These are phyloP conservation scores for Yamagishiella unicocca DNA, from an alignment of 139 green algal species.

Conservation along the genomic window DNA sequence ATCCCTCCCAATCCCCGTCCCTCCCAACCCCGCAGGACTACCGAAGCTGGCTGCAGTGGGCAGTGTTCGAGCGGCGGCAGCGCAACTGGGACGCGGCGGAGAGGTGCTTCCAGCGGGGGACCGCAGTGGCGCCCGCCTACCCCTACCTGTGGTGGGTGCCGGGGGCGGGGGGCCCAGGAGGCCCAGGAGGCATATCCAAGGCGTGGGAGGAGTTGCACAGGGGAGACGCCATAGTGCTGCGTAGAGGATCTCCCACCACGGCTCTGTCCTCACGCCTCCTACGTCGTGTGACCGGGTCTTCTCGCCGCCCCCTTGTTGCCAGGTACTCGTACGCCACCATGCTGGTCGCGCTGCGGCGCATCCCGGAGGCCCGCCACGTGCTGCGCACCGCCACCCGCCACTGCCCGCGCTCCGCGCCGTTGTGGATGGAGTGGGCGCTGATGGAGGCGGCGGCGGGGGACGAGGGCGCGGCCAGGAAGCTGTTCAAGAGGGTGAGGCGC, in stretches of 20 bases:
- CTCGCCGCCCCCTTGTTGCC: not conserved
- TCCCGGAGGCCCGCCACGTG: conserved; percentile 52
- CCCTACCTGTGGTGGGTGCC: conserved; percentile 76
- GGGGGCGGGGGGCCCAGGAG: too few species aligned
- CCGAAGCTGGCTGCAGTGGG: conserved; percentile 79
- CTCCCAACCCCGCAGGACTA: conserved; percentile 60
- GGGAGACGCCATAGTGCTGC: too few species aligned
- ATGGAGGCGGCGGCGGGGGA: conserved; percentile 69
- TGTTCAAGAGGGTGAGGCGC: conserved; percentile 58
- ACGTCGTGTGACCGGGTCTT: too few species aligned
- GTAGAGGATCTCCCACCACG: too few species aligned
- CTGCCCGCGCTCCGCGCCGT: conserved; percentile 72
- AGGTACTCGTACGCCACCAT: conserved; percentile 61
- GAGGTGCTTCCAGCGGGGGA: conserved; percentile 68
- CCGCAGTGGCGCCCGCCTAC: conserved; percentile 68
- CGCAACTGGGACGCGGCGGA: conserved; percentile 54
- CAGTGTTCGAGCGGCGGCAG: conserved; percentile 75
- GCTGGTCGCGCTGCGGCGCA: conserved; percentile 46
- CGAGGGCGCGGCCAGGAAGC: conserved; percentile 42
- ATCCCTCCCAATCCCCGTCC: too few species aligned
- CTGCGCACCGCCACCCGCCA: conserved; percentile 58
- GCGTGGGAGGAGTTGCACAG: too few species aligned
- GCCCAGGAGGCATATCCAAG: too few species aligned
- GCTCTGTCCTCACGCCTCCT: not conserved
- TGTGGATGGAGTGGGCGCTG: conserved; percentile 86